Conservation (phyloP, 2,329 filamentous ascomycete species). For the Aspergillus sclerotialis region DNA sequence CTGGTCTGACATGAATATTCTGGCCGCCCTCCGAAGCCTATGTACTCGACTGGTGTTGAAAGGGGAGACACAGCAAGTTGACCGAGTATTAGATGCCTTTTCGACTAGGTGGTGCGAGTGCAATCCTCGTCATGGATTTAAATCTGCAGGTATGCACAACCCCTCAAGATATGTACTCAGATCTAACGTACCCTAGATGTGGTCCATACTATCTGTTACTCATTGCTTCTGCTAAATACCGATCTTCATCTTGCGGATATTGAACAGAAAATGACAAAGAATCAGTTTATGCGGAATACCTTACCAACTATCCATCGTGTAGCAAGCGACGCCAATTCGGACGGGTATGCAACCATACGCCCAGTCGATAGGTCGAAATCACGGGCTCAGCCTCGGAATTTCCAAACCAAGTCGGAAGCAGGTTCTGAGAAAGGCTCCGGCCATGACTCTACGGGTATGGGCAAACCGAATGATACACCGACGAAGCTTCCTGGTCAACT, state of each 20-base stretch:
- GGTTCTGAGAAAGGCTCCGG: conserved; percentile 11
- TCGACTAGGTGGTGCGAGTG: conserved; percentile 87
- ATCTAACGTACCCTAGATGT: conserved; percentile 56
- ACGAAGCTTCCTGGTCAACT: conserved; percentile 19
- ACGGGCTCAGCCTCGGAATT: conserved; percentile 11
- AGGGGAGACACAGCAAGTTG: conserved; percentile 93
- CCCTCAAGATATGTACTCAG: not conserved
- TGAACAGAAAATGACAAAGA: conserved; percentile 90
- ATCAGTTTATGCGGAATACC: conserved; percentile 93
- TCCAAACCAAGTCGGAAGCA: conserved; percentile 4
- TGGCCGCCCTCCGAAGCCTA: conserved; percentile 69
- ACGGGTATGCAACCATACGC: conserved; percentile 54
- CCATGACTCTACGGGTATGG: conserved; percentile 10
- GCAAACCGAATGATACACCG: conserved; percentile 12
- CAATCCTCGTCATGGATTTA: conserved; percentile 90
- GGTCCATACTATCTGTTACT: conserved; percentile 96
- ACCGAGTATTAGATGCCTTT: conserved; percentile 85
- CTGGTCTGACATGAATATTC: conserved; percentile 72
- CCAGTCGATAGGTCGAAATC: conserved; percentile 28
- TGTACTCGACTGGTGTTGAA: conserved; percentile 76
- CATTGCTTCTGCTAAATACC: conserved; percentile 88
- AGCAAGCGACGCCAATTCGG: conserved; percentile 63
- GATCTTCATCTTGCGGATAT: conserved; percentile 94
- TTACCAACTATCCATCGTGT: conserved; percentile 80
- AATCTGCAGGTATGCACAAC: conserved; percentile 61